A percentile compares a stretch with the other conserved stretches of the same genome.
phyloP scores from a whole-genome alignment of 1,284 basidiomycete species.

The Tilletia walkeri region DNA sequence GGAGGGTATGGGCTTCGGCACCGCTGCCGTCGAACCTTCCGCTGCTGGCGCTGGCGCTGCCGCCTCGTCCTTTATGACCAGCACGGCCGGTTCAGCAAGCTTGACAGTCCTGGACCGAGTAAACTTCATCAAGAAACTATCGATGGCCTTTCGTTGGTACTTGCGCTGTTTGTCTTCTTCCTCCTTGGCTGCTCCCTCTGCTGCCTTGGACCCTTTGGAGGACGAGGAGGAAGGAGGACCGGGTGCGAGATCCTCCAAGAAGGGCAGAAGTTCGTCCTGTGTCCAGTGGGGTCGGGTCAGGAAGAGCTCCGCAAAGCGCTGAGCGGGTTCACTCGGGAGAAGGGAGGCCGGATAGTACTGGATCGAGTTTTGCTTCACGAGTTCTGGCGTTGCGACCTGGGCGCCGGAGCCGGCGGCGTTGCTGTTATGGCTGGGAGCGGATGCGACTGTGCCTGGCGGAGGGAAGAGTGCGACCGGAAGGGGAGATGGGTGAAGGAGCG shows the following conservation, averaged over 20 bases:
- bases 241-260: conserved; percentile 36
- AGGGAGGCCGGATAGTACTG: conserved; percentile 44
- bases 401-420: background rate
- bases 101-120: background rate
- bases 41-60: background rate
- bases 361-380: conserved; percentile 24
- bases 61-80: background rate
- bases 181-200: background rate
- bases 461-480: background rate
- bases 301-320: conserved; percentile 53
- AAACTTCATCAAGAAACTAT: background rate
- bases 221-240: background rate
- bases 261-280: conserved; percentile 55
- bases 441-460: background rate
- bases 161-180: background rate
- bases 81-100: background rate
- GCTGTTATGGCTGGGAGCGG: background rate
- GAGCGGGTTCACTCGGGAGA: conserved; percentile 45
- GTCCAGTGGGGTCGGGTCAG: conserved; percentile 44
- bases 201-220: background rate
- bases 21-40: background rate
- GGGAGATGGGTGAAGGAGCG: conserved; percentile 39
- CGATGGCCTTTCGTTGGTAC: background rate
- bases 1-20: background rate
- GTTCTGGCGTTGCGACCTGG: background rate